These are phyloP conservation scores for Tricholoma sp. DNA, from an alignment of 768 basidiomycete species.

Conservation along the genomic window DNA sequence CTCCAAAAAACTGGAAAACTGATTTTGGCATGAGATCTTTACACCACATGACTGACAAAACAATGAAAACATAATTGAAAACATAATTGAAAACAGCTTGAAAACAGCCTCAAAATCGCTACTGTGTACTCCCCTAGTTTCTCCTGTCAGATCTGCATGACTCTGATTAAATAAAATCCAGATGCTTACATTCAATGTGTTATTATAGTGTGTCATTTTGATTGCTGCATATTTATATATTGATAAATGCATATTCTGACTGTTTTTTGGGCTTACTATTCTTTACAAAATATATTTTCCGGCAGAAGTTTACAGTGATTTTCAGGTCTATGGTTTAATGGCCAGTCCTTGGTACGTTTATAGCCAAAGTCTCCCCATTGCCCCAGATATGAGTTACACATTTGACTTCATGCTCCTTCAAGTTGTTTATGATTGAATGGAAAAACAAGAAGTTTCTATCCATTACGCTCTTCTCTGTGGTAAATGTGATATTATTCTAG, in stretches of 20 bases:
- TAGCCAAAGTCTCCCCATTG: constrained; percentile 70
- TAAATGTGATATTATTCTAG: constrained; percentile 20
- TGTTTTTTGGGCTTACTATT: constrained; percentile 77
- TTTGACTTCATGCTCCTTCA: background rate
- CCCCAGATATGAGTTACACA: constrained; percentile 55
- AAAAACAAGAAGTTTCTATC: constrained; percentile 50
- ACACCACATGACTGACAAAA: no score
- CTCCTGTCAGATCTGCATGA: background rate
- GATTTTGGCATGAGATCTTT: no score
- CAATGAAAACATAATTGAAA: no score
- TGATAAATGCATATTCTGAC: constrained; percentile 45
- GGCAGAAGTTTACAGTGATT: background rate
- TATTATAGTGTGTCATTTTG: constrained; percentile 47
- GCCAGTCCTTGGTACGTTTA: constrained; percentile 81
- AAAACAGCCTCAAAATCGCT: no score
- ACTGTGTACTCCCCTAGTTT: no score
- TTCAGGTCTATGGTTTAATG: constrained; percentile 64
- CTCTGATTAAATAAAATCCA: constrained; percentile 17
- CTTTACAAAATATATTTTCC: background rate
- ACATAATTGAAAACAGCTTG: no score
- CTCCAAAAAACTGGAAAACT: no score
- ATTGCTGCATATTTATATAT: background rate
- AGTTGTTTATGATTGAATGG: constrained; percentile 11
- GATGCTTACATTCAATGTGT: constrained; percentile 69
- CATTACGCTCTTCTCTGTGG: constrained; percentile 71